Conservation (phyloP, 2,329 filamentous ascomycete species). For the Xylariaceae sp. region DNA sequence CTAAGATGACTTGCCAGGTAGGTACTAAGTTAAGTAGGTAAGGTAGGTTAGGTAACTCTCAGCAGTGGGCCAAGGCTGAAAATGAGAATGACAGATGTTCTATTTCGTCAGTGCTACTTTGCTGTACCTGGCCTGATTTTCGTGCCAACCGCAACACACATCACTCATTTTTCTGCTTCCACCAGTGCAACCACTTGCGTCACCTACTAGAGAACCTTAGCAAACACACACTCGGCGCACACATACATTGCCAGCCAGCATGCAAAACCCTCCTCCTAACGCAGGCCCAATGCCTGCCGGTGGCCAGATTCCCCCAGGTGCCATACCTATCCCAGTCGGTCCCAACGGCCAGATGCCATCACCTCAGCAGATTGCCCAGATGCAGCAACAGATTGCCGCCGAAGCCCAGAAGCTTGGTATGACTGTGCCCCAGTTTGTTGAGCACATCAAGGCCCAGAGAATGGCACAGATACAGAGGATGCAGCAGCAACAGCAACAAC, state of each 20-base stretch:
- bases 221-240: no score
- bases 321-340: slow-evolving; percentile 43
- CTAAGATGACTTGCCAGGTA: no score
- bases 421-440: slow-evolving; percentile 79
- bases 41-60: background rate
- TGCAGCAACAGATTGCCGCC: slow-evolving; percentile 76
- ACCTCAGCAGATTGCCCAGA: slow-evolving; percentile 78
- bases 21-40: no score
- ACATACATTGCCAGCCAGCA: background rate
- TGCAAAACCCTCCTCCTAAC: slow-evolving; percentile 10
- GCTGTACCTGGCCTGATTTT: no score
- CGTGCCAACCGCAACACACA: no score
- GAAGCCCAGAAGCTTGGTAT: slow-evolving; percentile 84
- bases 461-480: slow-evolving; percentile 42
- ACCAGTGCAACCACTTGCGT: no score
- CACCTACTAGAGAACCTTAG: no score
- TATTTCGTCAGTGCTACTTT: slow-evolving; percentile 1
- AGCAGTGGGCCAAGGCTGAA: background rate
- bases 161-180: no score
- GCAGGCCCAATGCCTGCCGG: slow-evolving; percentile 4
- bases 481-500: slow-evolving; percentile 41
- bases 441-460: slow-evolving; percentile 58
- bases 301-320: background rate
- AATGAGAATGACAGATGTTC: slow-evolving; percentile 1
- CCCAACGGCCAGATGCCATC: slow-evolving; percentile 48